Base-by-base conservation (phyloP, 2,329 filamentous ascomycete species). In the Penicillium sp. region DNA sequence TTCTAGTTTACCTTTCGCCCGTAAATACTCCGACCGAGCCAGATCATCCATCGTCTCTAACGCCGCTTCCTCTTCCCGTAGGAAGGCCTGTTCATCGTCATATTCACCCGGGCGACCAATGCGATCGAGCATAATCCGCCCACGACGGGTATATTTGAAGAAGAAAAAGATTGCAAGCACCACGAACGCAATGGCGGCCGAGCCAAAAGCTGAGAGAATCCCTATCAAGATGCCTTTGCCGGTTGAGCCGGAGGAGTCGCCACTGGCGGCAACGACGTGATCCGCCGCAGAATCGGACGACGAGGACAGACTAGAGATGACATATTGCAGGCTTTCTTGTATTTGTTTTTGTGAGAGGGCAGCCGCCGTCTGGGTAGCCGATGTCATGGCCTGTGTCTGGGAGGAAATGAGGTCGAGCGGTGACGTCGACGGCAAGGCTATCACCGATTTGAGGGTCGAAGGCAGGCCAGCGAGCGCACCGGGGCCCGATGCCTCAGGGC, bases 21-120 rank as follows among this genome's bases (percentile, higher is more conserved):
- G 87, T 65, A 97, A 77, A 77, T 99, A 99, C 75, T 99, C 95
- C 42, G 89, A 89, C 75, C 92, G 84, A 73, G 93, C 87, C 79
- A 97, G 83, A 70, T 98, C 95, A 75, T 97, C 93, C 95, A 99
- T 99, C 60, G 86, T 85, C 81, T 96, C 94, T 75, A 99, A 80
- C 60, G 95, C 95, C 78, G 97, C 93, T 38, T 92, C 93, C 85
- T 99, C 95, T 77, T 98, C 95, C 73, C 91, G 88, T 66, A 89
- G 85, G 80, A 97, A 97, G 11, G 92, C 91, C 80, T 98, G 94
- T 77, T 98, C 95, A 79, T 99, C 95, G 75, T 99, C 95, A 77
- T 93, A 99, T 79, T 98, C 95, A 70, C 95, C 95, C 0, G 95
- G 95, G 62, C 94, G 85, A 49, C 93, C 93, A 76, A 99, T 89